phyloP scores from a whole-genome alignment of 108 stramenopile species.

The Mayamaea pseudoterrestris region DNA sequence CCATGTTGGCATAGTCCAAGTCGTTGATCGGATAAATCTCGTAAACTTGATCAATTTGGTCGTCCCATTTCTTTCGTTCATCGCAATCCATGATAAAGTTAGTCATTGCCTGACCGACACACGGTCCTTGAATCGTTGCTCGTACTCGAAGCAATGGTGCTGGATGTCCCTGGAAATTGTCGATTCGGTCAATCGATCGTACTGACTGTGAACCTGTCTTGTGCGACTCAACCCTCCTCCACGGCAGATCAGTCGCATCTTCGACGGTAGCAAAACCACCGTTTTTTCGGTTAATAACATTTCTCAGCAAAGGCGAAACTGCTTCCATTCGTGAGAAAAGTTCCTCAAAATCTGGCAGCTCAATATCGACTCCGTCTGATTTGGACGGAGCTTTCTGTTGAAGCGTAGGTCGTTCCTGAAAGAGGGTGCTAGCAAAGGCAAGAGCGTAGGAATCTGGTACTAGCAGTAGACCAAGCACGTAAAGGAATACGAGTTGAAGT shows the following conservation, averaged over 20 bases:
- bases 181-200: slow-evolving; percentile 45
- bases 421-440: slow-evolving; percentile 50
- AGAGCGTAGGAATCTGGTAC: not conserved
- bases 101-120: slow-evolving; percentile 39
- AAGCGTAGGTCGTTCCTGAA: slow-evolving; percentile 27
- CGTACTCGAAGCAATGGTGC: slow-evolving; percentile 47
- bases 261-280: not conserved
- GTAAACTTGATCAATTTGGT: slow-evolving; percentile 41
- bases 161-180: slow-evolving; percentile 47
- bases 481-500: too few species aligned
- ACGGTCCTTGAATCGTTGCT: slow-evolving; percentile 42
- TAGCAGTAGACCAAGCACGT: too few species aligned
- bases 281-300: slow-evolving; percentile 23
- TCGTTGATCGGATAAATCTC: slow-evolving; percentile 49
- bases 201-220: slow-evolving; percentile 23
- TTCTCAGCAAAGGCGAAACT: slow-evolving; percentile 41
- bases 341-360: slow-evolving; percentile 57
- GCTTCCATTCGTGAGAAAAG: slow-evolving; percentile 44
- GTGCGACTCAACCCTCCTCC: slow-evolving; percentile 43
- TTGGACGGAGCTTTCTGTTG: slow-evolving; percentile 46
- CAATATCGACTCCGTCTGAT: slow-evolving; percentile 45
- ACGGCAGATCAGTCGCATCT: slow-evolving; percentile 15
- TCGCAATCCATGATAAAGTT: slow-evolving; percentile 48
- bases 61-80: slow-evolving; percentile 47
- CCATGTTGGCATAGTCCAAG: slow-evolving; percentile 51